Evolutionary conservation across 768 basidiomycete genomes (phyloP).

Genomic region (Rhizopogon vulgaris): DNA sequence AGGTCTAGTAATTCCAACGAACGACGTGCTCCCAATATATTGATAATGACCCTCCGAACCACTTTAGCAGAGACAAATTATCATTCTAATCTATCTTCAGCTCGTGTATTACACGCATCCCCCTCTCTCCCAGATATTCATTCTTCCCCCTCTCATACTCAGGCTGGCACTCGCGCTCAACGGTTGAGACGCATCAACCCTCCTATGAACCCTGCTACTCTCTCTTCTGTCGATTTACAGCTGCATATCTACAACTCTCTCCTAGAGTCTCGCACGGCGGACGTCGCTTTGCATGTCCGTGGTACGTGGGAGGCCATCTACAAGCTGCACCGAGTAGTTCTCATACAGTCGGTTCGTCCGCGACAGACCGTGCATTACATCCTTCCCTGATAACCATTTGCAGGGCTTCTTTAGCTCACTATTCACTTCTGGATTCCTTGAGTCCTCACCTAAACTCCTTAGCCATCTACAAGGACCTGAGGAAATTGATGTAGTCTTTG

Average conservation of each 20-base stretch:
- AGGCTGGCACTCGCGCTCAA: not conserved
- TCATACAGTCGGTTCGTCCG: slow-evolving; percentile 69
- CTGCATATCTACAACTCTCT: slow-evolving; percentile 74
- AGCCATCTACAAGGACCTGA: slow-evolving; percentile 30
- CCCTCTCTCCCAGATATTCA: slow-evolving; percentile 9
- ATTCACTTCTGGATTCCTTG: slow-evolving; percentile 75
- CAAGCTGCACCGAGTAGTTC: slow-evolving; percentile 75
- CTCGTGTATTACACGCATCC: slow-evolving; percentile 7
- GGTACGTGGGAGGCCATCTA: slow-evolving; percentile 72
- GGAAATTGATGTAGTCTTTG: slow-evolving; percentile 65
- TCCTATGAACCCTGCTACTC: slow-evolving; percentile 34
- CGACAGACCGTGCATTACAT: too few species aligned
- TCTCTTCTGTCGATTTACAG: slow-evolving; percentile 55
- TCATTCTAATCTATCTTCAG: not conserved
- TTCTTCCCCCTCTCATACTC: not conserved
- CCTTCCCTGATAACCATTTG: not conserved
- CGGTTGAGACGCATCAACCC: not conserved
- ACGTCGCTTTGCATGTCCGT: slow-evolving; percentile 66
- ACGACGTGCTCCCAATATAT: not conserved
- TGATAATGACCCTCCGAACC: slow-evolving; percentile 2
- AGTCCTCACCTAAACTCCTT: slow-evolving; percentile 35
- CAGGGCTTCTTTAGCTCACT: slow-evolving; percentile 87
- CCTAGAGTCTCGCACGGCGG: slow-evolving; percentile 64
- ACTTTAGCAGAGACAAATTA: not conserved
- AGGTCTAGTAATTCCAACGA: too few species aligned